Base-by-base conservation (phyloP, 1,284 basidiomycete genomes). In the Irpex lacteus region DNA sequence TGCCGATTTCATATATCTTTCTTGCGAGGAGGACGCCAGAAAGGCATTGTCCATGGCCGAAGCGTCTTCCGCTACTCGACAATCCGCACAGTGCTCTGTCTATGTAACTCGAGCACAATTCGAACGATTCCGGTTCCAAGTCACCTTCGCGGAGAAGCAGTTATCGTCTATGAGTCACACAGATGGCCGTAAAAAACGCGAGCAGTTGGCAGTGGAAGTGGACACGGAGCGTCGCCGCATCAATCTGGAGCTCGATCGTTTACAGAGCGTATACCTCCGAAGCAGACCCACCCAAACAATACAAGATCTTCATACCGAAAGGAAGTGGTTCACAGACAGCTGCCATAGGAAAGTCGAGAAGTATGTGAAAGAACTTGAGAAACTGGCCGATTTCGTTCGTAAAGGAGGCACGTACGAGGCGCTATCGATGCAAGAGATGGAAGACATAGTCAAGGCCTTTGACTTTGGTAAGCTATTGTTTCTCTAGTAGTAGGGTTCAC, bases 381-480 rank as follows among this genome's bases (percentile, higher is more conserved):
- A 69, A 0, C 69, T 82, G 6, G 69, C 72, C 61, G 54, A 55
- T 0, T 71, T 74, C 34, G 68, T 81, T 34, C 60, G 68, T 8
- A 61, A 61, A 21, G 75, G 75, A 38, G 73, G 69, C 0, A 72
- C 76, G 49, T 83, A 85, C 59, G 60, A 72, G 50, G 73, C 77
- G 1, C 72, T 87, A 1, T 81, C 82, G 6, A 63, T 79, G 15
- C 80, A 83, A 21, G 85, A 88, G 70, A 76, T 74, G 57, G 73
- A 73, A 65, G 75, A 77, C 11, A 77, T 88, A 44, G 75, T 85
- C n/a, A 75, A 75, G 53, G 80, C 83, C 0, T 74, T 85, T 47
- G 71, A 73, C 55, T 83, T 83, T 65, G 67, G 82, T 84, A 67
- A 70, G 78, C 71, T 26, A 26, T 26, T 26, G 21, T 26, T 26